Conservation (phyloP, 108 stramenopile species). For the Chaetoceros tenuissimus region DNA sequence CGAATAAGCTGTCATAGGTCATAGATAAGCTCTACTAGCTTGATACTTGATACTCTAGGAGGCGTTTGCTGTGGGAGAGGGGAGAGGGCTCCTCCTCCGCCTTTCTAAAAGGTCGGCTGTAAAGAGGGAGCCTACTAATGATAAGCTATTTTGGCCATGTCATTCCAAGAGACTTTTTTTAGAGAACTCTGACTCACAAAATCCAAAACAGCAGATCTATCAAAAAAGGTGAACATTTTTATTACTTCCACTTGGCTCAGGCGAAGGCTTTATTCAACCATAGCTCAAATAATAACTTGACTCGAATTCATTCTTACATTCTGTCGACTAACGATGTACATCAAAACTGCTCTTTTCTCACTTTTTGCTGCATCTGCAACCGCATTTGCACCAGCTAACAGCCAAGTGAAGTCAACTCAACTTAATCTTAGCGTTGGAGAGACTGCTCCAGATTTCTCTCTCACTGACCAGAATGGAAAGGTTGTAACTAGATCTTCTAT, state of each 20-base stretch:
- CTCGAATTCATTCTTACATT: neutral
- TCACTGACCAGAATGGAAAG: slow-evolving; percentile 75
- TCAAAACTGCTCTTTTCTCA: slow-evolving; percentile 17
- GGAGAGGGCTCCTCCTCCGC: too few relatives aligned
- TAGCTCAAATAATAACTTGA: neutral
- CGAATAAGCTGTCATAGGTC: too few relatives aligned
- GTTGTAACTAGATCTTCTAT: slow-evolving; percentile 53
- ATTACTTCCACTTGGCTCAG: neutral
- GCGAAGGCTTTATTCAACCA: neutral
- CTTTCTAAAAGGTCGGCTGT: too few relatives aligned
- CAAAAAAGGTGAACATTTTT: neutral
- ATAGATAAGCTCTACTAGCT: too few relatives aligned
- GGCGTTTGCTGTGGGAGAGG: too few relatives aligned
- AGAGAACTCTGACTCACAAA: too few relatives aligned
- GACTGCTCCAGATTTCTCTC: slow-evolving; percentile 68
- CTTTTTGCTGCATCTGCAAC: slow-evolving; percentile 20
- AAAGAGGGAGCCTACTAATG: too few relatives aligned
- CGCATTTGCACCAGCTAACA: slow-evolving; percentile 47
- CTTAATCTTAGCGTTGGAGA: slow-evolving; percentile 64
- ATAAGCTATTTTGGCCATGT: too few relatives aligned
- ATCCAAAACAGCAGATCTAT: too few relatives aligned
- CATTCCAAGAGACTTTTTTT: too few relatives aligned
- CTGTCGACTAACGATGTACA: slow-evolving; percentile 18
- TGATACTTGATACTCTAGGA: too few relatives aligned
- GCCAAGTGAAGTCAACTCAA: slow-evolving; percentile 16